These are phyloP conservation scores for Raphanus hybrid DNA, from an alignment of 441 rosid genomes.

Conservation along the genomic window DNA sequence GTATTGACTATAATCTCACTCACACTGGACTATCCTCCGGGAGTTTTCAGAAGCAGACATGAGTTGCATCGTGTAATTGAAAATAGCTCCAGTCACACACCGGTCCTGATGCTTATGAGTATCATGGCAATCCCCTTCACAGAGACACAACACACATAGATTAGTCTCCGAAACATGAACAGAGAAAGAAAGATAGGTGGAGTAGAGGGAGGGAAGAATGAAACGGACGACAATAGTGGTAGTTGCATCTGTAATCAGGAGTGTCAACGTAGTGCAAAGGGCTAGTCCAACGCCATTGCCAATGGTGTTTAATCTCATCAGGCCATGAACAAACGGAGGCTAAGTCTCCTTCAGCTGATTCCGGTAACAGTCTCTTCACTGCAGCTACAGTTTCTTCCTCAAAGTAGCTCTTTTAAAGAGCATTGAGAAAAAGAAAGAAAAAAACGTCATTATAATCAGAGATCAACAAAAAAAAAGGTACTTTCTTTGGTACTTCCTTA, in stretches of 20 bases:
- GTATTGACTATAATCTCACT: constrained; percentile 25
- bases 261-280: constrained; percentile 89
- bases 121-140: constrained; percentile 91
- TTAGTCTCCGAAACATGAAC: neutral
- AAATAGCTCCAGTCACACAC: constrained; percentile 90
- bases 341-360: constrained; percentile 81
- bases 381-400: constrained; percentile 69
- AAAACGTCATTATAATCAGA: constrained; percentile 21
- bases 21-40: constrained; percentile 53
- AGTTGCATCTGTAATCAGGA: constrained; percentile 91
- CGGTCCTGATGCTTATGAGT: constrained; percentile 56
- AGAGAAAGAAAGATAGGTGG: neutral
- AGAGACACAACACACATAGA: constrained; percentile 16
- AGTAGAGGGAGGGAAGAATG: neutral
- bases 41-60: constrained; percentile 50
- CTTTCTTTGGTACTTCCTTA: too few species aligned
- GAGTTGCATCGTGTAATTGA: constrained; percentile 82
- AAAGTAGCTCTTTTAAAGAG: constrained; percentile 58
- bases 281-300: constrained; percentile 81
- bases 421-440: constrained; percentile 24
- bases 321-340: constrained; percentile 94
- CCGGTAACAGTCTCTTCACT: constrained; percentile 72
- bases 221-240: constrained; percentile 75
- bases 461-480: constrained; percentile 19
- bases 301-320: constrained; percentile 72